These are phyloP conservation scores for Sarocladium strictum DNA, from an alignment of 2,329 filamentous ascomycete species.

Conservation along the genomic window DNA sequence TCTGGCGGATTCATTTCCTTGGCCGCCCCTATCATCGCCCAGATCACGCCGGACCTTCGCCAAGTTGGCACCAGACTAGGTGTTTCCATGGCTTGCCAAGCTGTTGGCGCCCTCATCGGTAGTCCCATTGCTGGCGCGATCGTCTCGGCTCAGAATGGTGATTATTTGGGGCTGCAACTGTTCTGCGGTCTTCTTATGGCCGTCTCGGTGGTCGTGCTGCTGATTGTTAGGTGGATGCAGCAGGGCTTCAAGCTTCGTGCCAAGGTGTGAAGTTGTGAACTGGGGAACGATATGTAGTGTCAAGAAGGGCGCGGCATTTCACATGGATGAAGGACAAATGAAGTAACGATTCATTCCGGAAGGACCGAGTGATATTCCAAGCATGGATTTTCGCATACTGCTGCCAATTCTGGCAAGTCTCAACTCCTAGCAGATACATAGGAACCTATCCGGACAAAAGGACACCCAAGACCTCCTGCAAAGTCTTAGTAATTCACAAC, in stretches of 20 bases:
- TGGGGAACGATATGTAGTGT: not conserved
- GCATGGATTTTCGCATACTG: too few relatives aligned
- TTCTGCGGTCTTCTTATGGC: conserved; percentile 53
- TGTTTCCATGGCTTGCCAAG: conserved; percentile 53
- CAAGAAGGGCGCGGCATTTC: not conserved
- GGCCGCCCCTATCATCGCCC: conserved; percentile 57
- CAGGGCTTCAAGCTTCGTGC: conserved; percentile 25
- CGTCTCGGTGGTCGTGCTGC: conserved; percentile 21
- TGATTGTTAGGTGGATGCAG: conserved; percentile 26
- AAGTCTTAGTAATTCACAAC: not conserved
- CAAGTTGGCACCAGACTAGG: conserved; percentile 66
- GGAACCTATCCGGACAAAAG: not conserved
- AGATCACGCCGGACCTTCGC: conserved; percentile 59
- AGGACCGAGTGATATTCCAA: too few relatives aligned
- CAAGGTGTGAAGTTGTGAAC: conserved; percentile 24
- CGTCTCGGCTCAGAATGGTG: conserved; percentile 42
- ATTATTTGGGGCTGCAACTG: conserved; percentile 55
- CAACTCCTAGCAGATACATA: not conserved
- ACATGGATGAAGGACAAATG: too few relatives aligned
- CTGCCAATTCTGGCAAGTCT: not conserved
- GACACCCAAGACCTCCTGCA: not conserved
- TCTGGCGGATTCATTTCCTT: conserved; percentile 62
- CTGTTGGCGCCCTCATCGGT: conserved; percentile 60
- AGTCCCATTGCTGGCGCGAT: conserved; percentile 63
- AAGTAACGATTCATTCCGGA: not conserved